Base-by-base conservation (phyloP, 495 filamentous ascomycete species). In the Hypoxylon crocopeplum region DNA sequence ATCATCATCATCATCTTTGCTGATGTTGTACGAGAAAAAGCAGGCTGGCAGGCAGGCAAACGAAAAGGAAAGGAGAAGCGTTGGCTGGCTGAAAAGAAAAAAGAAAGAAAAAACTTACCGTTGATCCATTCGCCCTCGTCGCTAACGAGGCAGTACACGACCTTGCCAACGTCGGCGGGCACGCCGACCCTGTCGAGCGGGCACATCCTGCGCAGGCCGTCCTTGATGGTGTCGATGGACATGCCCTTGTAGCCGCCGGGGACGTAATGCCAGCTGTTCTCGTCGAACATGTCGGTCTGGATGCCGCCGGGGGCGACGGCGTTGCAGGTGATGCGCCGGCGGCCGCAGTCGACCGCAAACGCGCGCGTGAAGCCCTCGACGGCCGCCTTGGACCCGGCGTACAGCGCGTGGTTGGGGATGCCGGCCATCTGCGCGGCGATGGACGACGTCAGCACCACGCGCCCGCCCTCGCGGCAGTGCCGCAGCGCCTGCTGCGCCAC, bases 261-360 rank as follows among this genome's bases (percentile, higher is more conserved):
- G 37, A 83, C 82, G 71, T 86, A 86, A 69, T 82, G 80, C 72
- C 78, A 76, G 70, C 80, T 84, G 48, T 85, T 84, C 64, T 77
- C 77, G 66, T 86, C 78, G 77, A 85, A 88, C 85, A 88, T 88
- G 67, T 88, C 85, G 46, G 83, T 84, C 77, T 86, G 85, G 73
- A 88, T 83, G 46, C 85, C 85, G 39, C 85, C 85, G 37, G 85
- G 85, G 3, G 85, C 85, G 38, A 88, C 78, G 62, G 78, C 82
- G 70, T 88, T 88, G 74, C 85, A 84, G 56, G 24, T 27, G 24
- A 27, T 27, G 4, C 8, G 3, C 24, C 8, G 66, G 27, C 52
- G 53, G 58, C 79, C 78, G 58, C 69, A 73, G 41, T 83, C 75
- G 36, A 80, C 78, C 47, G 82, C 80, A 69, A 84, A 83, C 62